These are phyloP conservation scores for Russula foetens DNA, from an alignment of 768 basidiomycete genomes.

Conservation along the genomic window DNA sequence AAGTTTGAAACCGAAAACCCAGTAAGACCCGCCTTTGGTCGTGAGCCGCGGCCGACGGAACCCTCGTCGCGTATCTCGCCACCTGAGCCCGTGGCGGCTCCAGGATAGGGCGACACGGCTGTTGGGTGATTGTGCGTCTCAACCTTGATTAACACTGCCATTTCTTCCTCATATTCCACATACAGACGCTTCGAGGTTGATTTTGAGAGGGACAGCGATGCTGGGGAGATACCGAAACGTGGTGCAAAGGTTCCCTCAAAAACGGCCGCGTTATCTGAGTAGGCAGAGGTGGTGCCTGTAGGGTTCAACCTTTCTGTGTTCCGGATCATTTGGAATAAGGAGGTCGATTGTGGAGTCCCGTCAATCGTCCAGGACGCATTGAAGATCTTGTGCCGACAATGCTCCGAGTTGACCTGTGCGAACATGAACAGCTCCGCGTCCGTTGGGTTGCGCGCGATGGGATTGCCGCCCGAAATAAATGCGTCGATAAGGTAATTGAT, in stretches of 20 bases:
- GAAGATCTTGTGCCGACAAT: constrained; percentile 99
- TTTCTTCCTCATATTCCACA: constrained; percentile 48
- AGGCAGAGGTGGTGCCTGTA: constrained; percentile 85
- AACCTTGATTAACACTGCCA: constrained; percentile 92
- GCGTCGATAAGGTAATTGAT: constrained; percentile 85
- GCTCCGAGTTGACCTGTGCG: constrained; percentile 99
- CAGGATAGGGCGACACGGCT: constrained; percentile 95
- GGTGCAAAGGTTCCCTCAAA: constrained; percentile 68
- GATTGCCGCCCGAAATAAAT: constrained; percentile 61
- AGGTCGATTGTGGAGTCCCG: constrained; percentile 48
- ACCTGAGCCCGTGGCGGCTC: constrained; percentile 97
- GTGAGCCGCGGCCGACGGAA: constrained; percentile 88
- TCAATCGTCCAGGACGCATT: constrained; percentile 96
- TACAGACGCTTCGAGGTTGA: constrained; percentile 37
- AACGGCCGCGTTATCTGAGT: constrained; percentile 97
- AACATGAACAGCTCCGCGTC: constrained; percentile 99
- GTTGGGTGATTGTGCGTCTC: constrained; percentile 99
- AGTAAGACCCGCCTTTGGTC: constrained; percentile 89
- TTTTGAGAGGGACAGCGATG: constrained; percentile 19
- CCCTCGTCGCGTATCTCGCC: constrained; percentile 99
- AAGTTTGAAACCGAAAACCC: constrained; percentile 95
- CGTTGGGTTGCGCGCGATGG: constrained; percentile 79
- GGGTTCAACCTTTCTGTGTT: constrained; percentile 81
- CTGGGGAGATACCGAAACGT: constrained; percentile 54
- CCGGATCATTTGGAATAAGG: constrained; percentile 94